These are phyloP conservation scores for Eimeria tenella DNA, from an alignment of 169 alveolate species.

Conservation along the genomic window DNA sequence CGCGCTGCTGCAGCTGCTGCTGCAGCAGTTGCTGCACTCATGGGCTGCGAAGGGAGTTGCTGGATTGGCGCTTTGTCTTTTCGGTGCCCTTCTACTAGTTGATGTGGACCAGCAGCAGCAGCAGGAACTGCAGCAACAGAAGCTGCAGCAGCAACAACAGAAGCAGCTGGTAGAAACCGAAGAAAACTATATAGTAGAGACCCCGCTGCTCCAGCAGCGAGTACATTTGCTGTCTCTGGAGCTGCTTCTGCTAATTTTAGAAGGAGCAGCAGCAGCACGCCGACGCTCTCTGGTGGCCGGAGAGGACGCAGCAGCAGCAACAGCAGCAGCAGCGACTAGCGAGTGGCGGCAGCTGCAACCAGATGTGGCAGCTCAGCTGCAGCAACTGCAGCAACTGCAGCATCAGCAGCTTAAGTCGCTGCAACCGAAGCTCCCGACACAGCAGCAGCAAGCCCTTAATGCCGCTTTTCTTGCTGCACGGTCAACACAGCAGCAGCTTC, in stretches of 20 bases:
- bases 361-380: conserved; percentile 17
- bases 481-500: conserved; percentile 47
- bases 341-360: conserved; percentile 53
- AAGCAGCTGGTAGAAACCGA: background rate
- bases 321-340: conserved; percentile 26
- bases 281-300: background rate
- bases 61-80: conserved; percentile 14
- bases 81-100: background rate
- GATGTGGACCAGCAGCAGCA: conserved; percentile 4
- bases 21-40: conserved; percentile 56
- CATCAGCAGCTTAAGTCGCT: conserved; percentile 18
- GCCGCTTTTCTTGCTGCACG: conserved; percentile 53
- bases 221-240: conserved; percentile 3
- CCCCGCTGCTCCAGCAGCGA: background rate
- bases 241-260: conserved; percentile 7
- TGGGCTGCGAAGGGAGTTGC: conserved; percentile 45
- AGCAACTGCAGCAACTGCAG: conserved; percentile 59
- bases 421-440: background rate
- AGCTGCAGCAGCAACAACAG: background rate
- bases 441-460: conserved; percentile 13
- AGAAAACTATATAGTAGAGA: conserved; percentile 1
- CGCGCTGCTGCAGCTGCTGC: conserved; percentile 32
- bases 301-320: conserved; percentile 18
- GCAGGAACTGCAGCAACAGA: conserved; percentile 11
- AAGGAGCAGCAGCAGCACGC: conserved; percentile 50